Percentiles rank a stretch among this genome's conserved stretches.
phyloP scores from a whole-genome alignment of 2,329 filamentous ascomycete genomes.

The Ascochyta viciae-villosae region DNA sequence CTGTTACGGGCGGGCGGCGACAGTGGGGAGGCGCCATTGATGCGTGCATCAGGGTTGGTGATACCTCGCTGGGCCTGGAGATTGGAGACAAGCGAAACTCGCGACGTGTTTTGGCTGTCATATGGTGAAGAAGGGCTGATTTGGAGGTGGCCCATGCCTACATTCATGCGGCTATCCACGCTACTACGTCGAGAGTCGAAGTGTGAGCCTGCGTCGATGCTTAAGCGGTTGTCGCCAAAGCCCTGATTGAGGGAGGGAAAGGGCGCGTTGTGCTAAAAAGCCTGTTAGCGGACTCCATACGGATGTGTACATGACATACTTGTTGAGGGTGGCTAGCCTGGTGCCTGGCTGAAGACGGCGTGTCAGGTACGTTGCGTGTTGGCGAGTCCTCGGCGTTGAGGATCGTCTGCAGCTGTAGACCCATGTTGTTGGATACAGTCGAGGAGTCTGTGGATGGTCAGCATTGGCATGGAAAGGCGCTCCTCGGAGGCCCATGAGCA shows the following conservation, averaged over 20 bases:
- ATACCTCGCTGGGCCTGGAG: constrained; percentile 67
- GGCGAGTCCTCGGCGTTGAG: constrained; percentile 59
- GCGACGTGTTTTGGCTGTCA: constrained; percentile 77
- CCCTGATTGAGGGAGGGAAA: constrained; percentile 66
- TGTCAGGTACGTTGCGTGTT: constrained; percentile 53
- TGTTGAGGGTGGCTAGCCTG: constrained; percentile 39
- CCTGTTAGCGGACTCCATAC: constrained; percentile 25
- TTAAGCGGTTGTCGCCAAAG: constrained; percentile 53
- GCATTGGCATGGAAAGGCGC: neutral
- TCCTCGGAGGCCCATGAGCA: constrained; percentile 2
- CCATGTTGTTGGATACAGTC: constrained; percentile 55
- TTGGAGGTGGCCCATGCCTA: constrained; percentile 72
- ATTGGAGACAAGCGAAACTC: constrained; percentile 75
- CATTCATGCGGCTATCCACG: constrained; percentile 80
- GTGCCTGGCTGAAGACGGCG: constrained; percentile 49
- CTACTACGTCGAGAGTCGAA: constrained; percentile 74
- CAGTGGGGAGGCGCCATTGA: constrained; percentile 54
- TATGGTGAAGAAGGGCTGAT: constrained; percentile 74
- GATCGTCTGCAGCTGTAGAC: constrained; percentile 58
- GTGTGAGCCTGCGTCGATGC: constrained; percentile 58
- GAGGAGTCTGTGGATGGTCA: constrained; percentile 46
- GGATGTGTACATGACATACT: constrained; percentile 33
- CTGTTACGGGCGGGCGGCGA: constrained; percentile 52
- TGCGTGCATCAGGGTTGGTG: constrained; percentile 45
- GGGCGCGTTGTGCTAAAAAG: constrained; percentile 42